A percentile compares a stretch with the other conserved stretches of the same genome.
phyloP scores from a whole-genome alignment of 2,329 filamentous ascomycete genomes.

The Hymenoscyphus fructigenus region DNA sequence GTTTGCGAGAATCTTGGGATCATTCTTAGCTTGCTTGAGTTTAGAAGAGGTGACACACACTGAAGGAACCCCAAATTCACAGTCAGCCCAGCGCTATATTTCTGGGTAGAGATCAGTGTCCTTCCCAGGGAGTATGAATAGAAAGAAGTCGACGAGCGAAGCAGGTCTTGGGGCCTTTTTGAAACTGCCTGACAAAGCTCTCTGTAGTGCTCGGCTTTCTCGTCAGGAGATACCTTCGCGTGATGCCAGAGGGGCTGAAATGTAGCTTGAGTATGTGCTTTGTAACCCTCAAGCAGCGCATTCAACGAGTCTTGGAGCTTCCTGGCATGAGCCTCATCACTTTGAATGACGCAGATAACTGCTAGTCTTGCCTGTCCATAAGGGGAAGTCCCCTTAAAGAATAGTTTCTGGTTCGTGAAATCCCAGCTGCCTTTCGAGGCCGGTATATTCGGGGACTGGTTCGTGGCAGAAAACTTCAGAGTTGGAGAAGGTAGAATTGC shows the following conservation, averaged over 20 bases:
- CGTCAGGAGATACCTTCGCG: background rate
- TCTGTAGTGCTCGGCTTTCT: background rate
- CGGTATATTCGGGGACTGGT: background rate
- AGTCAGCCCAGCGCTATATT: constrained; percentile 18
- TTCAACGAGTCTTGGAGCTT: background rate
- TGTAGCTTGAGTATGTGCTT: background rate
- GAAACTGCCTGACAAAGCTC: background rate
- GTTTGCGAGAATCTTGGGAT: background rate
- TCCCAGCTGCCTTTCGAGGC: background rate
- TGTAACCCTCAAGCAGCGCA: background rate
- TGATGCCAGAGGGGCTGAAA: background rate
- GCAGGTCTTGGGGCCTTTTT: background rate
- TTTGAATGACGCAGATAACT: background rate
- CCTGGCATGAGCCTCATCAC: background rate
- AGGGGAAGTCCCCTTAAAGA: background rate
- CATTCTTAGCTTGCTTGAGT: background rate
- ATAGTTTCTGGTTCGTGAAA: background rate
- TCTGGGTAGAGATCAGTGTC: background rate
- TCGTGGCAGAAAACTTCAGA: background rate
- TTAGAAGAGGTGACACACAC: background rate
- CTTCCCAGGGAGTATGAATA: background rate
- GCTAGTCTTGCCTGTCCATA: background rate
- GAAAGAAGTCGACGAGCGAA: background rate
- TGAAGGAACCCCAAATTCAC: constrained; percentile 5
- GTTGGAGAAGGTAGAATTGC: background rate